These are phyloP conservation scores for Oryza australiensis DNA, from an alignment of 176 grass and related monocot genomes.

Conservation along the genomic window DNA sequence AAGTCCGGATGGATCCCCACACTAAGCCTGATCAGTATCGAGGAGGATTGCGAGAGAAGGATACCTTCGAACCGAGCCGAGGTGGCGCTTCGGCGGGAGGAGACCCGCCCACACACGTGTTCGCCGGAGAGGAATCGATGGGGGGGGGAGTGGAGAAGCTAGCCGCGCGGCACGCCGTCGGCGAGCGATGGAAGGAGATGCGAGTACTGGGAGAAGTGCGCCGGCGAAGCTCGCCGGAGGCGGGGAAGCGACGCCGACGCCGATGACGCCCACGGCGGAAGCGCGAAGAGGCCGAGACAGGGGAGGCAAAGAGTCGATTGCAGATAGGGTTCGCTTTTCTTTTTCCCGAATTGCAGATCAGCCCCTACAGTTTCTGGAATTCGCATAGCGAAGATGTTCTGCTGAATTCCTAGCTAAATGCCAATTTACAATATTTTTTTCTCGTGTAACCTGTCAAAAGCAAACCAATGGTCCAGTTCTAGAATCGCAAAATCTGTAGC, in stretches of 20 bases:
- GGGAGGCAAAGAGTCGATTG: background rate
- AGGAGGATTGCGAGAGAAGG: background rate
- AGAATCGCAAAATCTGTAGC: no score
- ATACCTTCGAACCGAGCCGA: no score
- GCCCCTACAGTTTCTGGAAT: background rate
- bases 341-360: conserved; percentile 13
- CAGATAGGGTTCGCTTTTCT: conserved; percentile 11
- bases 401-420: no score
- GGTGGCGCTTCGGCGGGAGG: background rate
- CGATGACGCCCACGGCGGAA: background rate
- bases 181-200: background rate
- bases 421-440: no score
- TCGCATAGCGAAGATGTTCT: background rate
- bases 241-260: background rate
- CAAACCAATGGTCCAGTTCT: no score
- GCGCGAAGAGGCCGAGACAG: background rate
- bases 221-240: background rate
- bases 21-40: background rate
- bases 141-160: background rate
- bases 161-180: background rate
- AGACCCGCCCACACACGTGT: no score
- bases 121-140: background rate
- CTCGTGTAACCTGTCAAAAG: no score
- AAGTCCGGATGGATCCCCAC: background rate
- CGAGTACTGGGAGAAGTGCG: background rate